Evolutionary conservation across 2,329 filamentous ascomycete species (phyloP).

Genomic region (Chlorencoelia australis): DNA sequence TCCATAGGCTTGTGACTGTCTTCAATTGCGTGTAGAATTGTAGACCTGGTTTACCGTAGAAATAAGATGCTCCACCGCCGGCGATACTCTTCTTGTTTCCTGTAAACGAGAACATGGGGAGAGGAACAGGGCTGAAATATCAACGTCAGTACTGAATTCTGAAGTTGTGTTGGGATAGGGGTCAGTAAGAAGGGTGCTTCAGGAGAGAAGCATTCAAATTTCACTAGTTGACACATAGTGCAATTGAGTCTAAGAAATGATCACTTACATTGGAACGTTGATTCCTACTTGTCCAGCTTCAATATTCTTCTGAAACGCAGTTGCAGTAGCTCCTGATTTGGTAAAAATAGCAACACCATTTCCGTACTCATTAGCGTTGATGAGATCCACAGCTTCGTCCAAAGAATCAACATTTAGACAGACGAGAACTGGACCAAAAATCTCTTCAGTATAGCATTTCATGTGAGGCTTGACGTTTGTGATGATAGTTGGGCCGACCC

Average conservation of each 20-base stretch:
- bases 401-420: slow-evolving; percentile 70
- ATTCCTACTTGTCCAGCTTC: slow-evolving; percentile 80
- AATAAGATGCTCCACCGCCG: slow-evolving; percentile 83
- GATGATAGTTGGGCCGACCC: slow-evolving; percentile 76
- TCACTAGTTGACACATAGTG: too few species aligned
- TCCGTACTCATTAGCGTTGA: slow-evolving; percentile 80
- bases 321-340: slow-evolving; percentile 63
- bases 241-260: too few species aligned
- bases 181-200: too few species aligned
- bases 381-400: slow-evolving; percentile 69
- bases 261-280: slow-evolving; percentile 80
- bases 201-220: slow-evolving; percentile 11
- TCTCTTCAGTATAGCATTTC: slow-evolving; percentile 78
- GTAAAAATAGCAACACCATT: slow-evolving; percentile 85
- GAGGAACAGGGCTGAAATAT: slow-evolving; percentile 46
- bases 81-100: slow-evolving; percentile 85
- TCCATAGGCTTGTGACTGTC: slow-evolving; percentile 93
- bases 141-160: too few species aligned
- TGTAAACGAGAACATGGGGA: slow-evolving; percentile 64
- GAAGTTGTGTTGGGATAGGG: slow-evolving; percentile 9
- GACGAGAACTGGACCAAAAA: slow-evolving; percentile 77
- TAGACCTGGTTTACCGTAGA: slow-evolving; percentile 88
- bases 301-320: slow-evolving; percentile 69
- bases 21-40: slow-evolving; percentile 96
- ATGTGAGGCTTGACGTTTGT: slow-evolving; percentile 70